Evolutionary conservation across 2,329 filamentous ascomycete genomes (phyloP).

Genomic region (Fusarium sp.): DNA sequence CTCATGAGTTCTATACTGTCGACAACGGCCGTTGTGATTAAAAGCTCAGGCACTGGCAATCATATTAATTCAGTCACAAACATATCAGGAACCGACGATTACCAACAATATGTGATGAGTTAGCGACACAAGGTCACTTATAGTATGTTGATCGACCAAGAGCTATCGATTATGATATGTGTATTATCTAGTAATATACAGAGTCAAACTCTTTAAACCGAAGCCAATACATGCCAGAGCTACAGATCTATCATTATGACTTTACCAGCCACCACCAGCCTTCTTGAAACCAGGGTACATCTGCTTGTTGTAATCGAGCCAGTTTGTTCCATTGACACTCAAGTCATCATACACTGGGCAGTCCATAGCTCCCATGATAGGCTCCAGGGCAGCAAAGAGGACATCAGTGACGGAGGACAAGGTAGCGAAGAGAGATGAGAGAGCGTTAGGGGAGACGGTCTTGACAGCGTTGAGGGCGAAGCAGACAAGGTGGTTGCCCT

Average conservation of each 20-base stretch:
- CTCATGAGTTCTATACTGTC: too few species aligned
- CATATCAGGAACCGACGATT: too few species aligned
- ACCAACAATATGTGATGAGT: too few species aligned
- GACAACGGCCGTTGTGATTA: too few species aligned
- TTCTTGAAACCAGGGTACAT: constrained; percentile 42
- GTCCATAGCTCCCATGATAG: constrained; percentile 32
- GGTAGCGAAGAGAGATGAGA: constrained; percentile 54
- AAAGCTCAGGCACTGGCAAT: too few species aligned
- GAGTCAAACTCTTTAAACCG: not conserved
- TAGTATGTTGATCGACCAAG: not conserved
- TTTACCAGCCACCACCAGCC: constrained; percentile 38
- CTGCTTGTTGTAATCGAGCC: constrained; percentile 37
- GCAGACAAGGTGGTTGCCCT: constrained; percentile 63
- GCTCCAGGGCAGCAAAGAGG: constrained; percentile 36
- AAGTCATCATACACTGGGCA: constrained; percentile 36
- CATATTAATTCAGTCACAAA: too few species aligned
- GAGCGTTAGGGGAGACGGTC: constrained; percentile 57
- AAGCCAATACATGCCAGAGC: not conserved
- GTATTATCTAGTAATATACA: constrained; percentile 12
- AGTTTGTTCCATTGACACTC: constrained; percentile 38
- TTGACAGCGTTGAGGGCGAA: constrained; percentile 54
- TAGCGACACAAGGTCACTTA: too few species aligned
- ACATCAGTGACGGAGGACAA: constrained; percentile 38
- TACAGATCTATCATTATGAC: fast-evolving
- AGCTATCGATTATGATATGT: not conserved